Base-by-base conservation (phyloP, 1,284 basidiomycete genomes). In the Sphagnurus paluster region DNA sequence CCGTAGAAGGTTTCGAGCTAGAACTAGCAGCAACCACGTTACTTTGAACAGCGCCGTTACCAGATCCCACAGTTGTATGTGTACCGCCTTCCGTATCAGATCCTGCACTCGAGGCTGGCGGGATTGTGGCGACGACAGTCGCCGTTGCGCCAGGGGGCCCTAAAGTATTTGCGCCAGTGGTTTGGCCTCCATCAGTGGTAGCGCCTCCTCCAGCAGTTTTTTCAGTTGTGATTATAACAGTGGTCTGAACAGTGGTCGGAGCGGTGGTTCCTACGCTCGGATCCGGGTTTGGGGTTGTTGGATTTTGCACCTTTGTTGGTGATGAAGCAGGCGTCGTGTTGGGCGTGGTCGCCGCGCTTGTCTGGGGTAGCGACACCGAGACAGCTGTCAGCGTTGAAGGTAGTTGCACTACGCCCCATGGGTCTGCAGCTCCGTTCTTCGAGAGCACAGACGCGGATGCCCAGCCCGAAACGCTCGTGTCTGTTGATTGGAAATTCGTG, bases 391-490 rank as follows among this genome's bases (percentile, higher is more conserved):
- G 28, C 9, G 30, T 35, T 8, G 33, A 32, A 14, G 48, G 48
- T 11, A 32, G 2, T 14, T 9, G 4, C 7, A 45, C 23, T 10
- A 20, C 25, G 11, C 42, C 42, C 42, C 42, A 48, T 21, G 47
- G 42, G 3, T n/a, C 29, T 17, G 13, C 20, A 4, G 37, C 48
- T 8, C 33, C 43, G 13, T 49, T 44, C 11, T 44, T 45, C 14
- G 38, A 38, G 16, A 49, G 34, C 5, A 28, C 29, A 2, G 25
- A 33, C 3, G 48, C 26, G 2, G 48, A 41, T n/a, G 19, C n/a
- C 50, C 50, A 52, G 24, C 39, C 33, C 9, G 50, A 44, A 17
- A 48, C 50, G 21, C 45, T 21, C 2, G 44, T 11, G 16, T 16
- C 24, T 8, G 42, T 33, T 8, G 26, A 24, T 25, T 35, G 30